Conservation (phyloP, 345 rosid species). For the Dipteronia dyeriana region DNA sequence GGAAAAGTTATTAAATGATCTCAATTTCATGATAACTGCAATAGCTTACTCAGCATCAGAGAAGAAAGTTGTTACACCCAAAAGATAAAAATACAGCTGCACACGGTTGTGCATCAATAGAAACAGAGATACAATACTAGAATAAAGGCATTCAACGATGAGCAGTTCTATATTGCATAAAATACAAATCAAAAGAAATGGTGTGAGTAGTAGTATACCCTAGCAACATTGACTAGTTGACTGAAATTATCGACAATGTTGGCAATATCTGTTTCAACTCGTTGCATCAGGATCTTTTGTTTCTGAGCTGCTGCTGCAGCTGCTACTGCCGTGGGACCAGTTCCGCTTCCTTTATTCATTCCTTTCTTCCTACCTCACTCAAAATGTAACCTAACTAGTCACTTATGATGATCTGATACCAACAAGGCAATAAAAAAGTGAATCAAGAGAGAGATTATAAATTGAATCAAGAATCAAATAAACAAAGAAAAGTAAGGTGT, state of each 20-base stretch:
- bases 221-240: conserved; percentile 77
- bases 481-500: no score
- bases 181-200: neutral
- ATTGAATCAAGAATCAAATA: no score
- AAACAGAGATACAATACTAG: neutral
- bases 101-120: neutral
- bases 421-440: no score
- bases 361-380: no score
- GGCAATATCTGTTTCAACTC: conserved; percentile 81
- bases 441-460: no score
- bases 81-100: neutral
- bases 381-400: no score
- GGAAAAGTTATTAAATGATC: neutral
- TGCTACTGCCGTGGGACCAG: conserved; percentile 80
- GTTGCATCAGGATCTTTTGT: conserved; percentile 82
- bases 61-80: neutral
- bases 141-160: neutral
- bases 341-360: conserved; percentile 38
- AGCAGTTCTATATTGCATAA: neutral
- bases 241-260: conserved; percentile 80
- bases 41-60: neutral
- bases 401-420: no score
- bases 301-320: conserved; percentile 81
- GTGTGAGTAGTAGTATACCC: conserved; percentile 36
- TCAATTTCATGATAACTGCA: conserved; percentile 1